These are phyloP conservation scores for Haplosporangium gracile DNA, from an alignment of 192 early-diverging fungal genomes.

Conservation along the genomic window DNA sequence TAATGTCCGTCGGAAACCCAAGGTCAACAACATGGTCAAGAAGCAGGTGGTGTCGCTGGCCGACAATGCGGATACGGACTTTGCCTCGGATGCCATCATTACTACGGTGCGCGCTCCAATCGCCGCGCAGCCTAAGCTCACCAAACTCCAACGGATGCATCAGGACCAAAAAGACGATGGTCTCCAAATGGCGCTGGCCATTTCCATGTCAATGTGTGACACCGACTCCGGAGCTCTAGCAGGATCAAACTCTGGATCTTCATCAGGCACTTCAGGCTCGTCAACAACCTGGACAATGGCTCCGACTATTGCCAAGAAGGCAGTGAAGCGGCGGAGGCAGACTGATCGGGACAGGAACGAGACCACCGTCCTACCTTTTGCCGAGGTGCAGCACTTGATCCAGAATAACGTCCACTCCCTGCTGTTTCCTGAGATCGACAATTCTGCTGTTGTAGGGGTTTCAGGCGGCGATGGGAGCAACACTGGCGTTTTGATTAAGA, in stretches of 20 bases:
- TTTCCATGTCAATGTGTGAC: constrained; percentile 31
- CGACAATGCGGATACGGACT: constrained; percentile 33
- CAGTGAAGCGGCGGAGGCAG: constrained; percentile 16
- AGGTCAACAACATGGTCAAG: neutral
- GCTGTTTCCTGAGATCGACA: constrained; percentile 29
- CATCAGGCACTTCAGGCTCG: neutral
- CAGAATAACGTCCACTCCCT: constrained; percentile 42
- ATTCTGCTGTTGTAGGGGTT: neutral
- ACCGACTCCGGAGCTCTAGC: neutral
- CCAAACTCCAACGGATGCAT: constrained; percentile 14
- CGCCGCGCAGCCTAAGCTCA: neutral
- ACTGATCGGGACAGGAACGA: constrained; percentile 34
- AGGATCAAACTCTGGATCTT: constrained; percentile 6
- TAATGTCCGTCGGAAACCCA: neutral
- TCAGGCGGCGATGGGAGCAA: neutral
- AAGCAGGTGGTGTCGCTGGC: constrained; percentile 36
- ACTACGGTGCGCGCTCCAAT: constrained; percentile 25
- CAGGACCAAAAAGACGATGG: constrained; percentile 46
- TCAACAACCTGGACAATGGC: constrained; percentile 21
- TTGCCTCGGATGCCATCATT: constrained; percentile 45
- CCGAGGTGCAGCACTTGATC: constrained; percentile 44
- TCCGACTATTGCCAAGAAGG: constrained; percentile 3
- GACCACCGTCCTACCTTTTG: constrained; percentile 28
- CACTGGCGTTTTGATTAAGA: neutral
- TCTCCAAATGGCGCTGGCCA: constrained; percentile 43